A percentile compares a stretch with the other conserved stretches of the same genome.
Conservation (phyloP, 140 eudicot species). For the Cichorium intybus region DNA sequence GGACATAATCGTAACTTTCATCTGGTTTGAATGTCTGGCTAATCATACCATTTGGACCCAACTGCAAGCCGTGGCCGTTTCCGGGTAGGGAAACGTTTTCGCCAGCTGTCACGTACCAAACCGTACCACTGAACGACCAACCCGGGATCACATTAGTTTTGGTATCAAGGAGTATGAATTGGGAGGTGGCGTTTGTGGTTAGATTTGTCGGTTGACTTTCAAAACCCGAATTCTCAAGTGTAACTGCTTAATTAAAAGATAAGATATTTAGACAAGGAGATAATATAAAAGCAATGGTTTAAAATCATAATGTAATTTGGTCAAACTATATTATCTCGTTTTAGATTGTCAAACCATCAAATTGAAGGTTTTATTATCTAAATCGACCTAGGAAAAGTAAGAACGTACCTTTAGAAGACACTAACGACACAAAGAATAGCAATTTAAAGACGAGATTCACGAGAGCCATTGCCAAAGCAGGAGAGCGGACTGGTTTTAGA, state of each 20-base stretch:
- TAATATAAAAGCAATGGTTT: background rate
- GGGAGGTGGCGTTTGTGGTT: conserved; percentile 28
- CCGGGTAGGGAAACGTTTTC: conserved; percentile 26
- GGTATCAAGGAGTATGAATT: conserved; percentile 23
- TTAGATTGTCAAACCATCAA: background rate
- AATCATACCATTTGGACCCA: conserved; percentile 40
- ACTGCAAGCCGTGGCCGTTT: conserved; percentile 37
- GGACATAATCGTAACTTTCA: conserved; percentile 18
- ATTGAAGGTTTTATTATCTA: background rate
- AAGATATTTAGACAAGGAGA: background rate
- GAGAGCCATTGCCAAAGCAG: conserved; percentile 26
- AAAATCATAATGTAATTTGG: too few relatives aligned
- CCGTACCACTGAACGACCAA: conserved; percentile 37
- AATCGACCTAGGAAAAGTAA: background rate
- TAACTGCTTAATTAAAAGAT: conserved; percentile 3
- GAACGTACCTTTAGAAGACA: conserved; percentile 24
- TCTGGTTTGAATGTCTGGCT: conserved; percentile 30
- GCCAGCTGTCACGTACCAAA: conserved; percentile 31
- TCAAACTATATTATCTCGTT: background rate
- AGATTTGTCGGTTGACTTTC: conserved; percentile 33
- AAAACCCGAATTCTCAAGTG: conserved; percentile 30
- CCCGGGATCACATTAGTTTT: conserved; percentile 30
- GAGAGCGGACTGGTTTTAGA: background rate
- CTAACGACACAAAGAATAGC: background rate
- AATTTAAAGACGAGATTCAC: background rate